These are phyloP conservation scores for Hortiboletus flavorubellus DNA, from an alignment of 768 basidiomycete genomes.

Conservation along the genomic window DNA sequence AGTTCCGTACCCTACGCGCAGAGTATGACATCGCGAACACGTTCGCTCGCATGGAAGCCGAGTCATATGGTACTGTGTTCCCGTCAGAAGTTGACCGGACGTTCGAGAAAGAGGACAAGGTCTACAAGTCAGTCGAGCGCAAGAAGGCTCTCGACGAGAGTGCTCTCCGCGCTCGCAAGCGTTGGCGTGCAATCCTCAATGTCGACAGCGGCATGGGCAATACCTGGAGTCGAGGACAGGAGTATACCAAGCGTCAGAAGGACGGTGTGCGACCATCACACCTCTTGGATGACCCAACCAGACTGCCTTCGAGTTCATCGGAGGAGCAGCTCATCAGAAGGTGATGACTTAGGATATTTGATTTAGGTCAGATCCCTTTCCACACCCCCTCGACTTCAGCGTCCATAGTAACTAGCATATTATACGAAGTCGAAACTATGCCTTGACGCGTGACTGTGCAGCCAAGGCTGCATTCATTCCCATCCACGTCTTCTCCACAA, in stretches of 20 bases:
- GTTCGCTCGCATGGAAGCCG: conserved; percentile 79
- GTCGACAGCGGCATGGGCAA: conserved; percentile 36
- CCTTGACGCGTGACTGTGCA: conserved; percentile 64
- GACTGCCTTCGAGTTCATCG: conserved; percentile 20
- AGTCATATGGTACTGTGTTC: conserved; percentile 67
- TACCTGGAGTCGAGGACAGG: conserved; percentile 69
- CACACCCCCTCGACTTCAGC: background rate
- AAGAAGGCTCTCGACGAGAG: conserved; percentile 56
- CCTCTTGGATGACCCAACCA: conserved; percentile 43
- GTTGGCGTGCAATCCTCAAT: conserved; percentile 70
- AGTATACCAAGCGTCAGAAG: conserved; percentile 72
- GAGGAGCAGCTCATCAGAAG: conserved; percentile 18
- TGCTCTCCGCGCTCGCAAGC: conserved; percentile 62
- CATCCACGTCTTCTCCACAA: conserved; percentile 99
- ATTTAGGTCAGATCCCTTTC: background rate
- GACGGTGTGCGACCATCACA: conserved; percentile 67
- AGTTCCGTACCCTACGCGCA: conserved; percentile 86
- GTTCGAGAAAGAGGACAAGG: conserved; percentile 59
- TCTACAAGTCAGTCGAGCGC: conserved; percentile 56
- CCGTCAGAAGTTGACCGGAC: conserved; percentile 58
- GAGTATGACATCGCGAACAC: conserved; percentile 75
- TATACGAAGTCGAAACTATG: conserved; percentile 26
- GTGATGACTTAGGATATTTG: conserved; percentile 13
- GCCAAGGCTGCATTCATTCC: conserved; percentile 88
- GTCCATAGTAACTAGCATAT: conserved; percentile 6